Percentiles rank a stretch among this genome's conserved stretches.
phyloP scores from a whole-genome alignment of 192 early-diverging fungal species.

The Diversispora epigaea region DNA sequence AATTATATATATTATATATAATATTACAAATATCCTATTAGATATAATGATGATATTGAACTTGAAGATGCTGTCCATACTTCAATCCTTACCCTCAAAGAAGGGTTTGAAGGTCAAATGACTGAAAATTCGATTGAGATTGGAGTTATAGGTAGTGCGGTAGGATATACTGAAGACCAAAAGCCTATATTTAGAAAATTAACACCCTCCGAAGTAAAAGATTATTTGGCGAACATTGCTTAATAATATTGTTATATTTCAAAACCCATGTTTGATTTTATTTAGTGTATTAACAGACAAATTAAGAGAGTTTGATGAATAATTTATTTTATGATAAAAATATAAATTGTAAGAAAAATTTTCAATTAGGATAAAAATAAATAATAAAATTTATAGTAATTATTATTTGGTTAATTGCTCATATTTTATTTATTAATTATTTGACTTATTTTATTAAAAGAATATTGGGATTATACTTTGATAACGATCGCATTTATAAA shows the following conservation, averaged over 20 bases:
- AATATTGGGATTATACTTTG: too few species aligned
- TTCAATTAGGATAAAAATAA: too few species aligned
- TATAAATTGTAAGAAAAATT: too few species aligned
- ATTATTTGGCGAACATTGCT: slow-evolving; percentile 96
- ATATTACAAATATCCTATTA: slow-evolving; percentile 29
- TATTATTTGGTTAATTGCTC: too few species aligned
- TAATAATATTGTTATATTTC: slow-evolving; percentile 36
- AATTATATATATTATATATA: neutral
- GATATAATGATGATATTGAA: slow-evolving; percentile 90
- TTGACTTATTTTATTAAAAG: too few species aligned
- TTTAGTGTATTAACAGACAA: too few species aligned
- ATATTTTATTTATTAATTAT: too few species aligned
- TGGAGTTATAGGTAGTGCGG: slow-evolving; percentile 73
- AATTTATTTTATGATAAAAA: too few species aligned
- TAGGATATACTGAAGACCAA: slow-evolving; percentile 57
- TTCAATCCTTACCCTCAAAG: slow-evolving; percentile 97
- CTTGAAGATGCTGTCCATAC: slow-evolving; percentile 99
- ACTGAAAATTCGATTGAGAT: slow-evolving; percentile 95
- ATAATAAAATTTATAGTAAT: too few species aligned
- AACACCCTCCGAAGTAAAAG: slow-evolving; percentile 81
- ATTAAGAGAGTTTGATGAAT: too few species aligned
- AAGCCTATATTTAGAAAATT: slow-evolving; percentile 82
- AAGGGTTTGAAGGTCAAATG: slow-evolving; percentile 99
- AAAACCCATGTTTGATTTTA: too few species aligned
- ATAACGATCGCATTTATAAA: too few species aligned